Percentiles rank a stretch among this genome's conserved stretches.
phyloP scores from a whole-genome alignment of 345 rosid genomes.

The Brassica cretica region DNA sequence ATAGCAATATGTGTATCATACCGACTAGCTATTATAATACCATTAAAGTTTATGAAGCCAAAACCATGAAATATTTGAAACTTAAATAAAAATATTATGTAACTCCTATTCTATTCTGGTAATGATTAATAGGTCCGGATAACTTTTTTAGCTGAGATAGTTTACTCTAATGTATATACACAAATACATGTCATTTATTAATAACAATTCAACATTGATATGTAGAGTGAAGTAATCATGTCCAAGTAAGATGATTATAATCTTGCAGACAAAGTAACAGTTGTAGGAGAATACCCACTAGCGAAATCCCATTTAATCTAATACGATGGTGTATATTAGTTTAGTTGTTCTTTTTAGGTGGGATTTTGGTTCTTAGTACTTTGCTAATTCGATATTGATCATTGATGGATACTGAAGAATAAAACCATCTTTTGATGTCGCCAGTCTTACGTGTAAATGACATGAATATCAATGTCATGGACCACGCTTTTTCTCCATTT shows the following conservation, averaged over 20 bases:
- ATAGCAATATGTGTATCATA: neutral
- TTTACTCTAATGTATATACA: neutral
- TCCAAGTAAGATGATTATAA: neutral
- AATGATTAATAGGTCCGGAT: neutral
- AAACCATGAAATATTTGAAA: neutral
- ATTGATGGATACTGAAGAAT: conserved; percentile 27
- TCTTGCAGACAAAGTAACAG: neutral
- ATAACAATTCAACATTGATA: neutral
- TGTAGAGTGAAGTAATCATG: neutral
- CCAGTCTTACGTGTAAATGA: conserved; percentile 40
- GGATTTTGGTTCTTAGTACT: conserved; percentile 32
- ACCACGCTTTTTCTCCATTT: conserved; percentile 34
- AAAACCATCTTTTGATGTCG: conserved; percentile 22
- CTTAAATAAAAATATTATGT: neutral
- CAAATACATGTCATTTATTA: neutral
- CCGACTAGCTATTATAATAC: too few relatives aligned
- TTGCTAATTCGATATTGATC: conserved; percentile 38
- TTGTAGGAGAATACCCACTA: neutral
- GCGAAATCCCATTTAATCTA: neutral
- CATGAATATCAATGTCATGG: conserved; percentile 37
- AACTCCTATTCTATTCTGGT: neutral
- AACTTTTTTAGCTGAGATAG: neutral
- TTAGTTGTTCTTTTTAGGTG: conserved; percentile 35
- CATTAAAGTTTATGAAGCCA: too few relatives aligned
- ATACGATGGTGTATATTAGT: conserved; percentile 6